These are phyloP conservation scores for Boechera retrofracta DNA, from an alignment of 345 rosid species.

Conservation along the genomic window DNA sequence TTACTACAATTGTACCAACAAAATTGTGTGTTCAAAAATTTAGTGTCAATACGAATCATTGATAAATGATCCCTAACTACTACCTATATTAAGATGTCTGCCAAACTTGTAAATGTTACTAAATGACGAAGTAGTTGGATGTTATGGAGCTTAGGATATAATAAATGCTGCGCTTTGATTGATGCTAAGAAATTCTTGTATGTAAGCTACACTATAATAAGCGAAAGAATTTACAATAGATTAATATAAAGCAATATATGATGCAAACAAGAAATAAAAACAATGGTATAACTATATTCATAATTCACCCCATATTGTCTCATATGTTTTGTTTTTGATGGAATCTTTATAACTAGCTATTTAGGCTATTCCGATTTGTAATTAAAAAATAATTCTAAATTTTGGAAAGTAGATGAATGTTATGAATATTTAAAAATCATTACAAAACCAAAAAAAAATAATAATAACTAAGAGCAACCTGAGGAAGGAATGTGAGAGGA, in stretches of 20 bases:
- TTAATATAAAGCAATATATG: conserved; percentile 5
- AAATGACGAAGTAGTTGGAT: conserved; percentile 34
- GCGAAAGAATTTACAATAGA: not conserved
- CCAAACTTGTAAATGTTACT: conserved; percentile 28
- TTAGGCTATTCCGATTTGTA: too few relatives aligned
- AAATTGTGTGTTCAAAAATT: not conserved
- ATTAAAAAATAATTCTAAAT: too few relatives aligned
- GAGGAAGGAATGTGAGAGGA: not conserved
- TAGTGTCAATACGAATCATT: not conserved
- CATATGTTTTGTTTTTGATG: not conserved
- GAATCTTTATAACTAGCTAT: too few relatives aligned
- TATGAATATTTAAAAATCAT: too few relatives aligned
- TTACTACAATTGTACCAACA: conserved; percentile 3
- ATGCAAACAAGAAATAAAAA: not conserved
- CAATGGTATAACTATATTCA: not conserved
- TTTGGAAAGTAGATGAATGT: too few relatives aligned
- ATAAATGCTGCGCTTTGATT: conserved; percentile 27
- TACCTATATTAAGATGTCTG: not conserved
- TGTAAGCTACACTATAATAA: conserved; percentile 8
- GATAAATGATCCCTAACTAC: conserved; percentile 21
- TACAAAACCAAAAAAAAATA: too few relatives aligned
- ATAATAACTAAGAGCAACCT: not conserved
- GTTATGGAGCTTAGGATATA: conserved; percentile 25
- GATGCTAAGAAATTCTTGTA: not conserved
- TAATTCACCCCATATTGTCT: conserved; percentile 1